Evolutionary conservation across 2,329 filamentous ascomycete genomes (phyloP).

Genomic region (Mycogone perniciosa): DNA sequence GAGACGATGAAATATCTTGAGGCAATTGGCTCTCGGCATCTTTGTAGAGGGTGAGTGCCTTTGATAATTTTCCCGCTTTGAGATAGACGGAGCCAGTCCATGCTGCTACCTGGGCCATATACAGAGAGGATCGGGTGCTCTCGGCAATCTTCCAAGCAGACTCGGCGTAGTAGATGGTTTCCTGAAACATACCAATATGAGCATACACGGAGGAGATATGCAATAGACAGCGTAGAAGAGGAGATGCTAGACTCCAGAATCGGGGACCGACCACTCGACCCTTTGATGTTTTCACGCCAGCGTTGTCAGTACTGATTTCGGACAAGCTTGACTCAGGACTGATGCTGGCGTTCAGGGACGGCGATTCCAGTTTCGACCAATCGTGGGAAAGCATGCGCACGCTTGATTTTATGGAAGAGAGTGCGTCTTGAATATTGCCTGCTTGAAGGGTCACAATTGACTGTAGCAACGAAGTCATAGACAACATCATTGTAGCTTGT

Average conservation of each 20-base stretch:
- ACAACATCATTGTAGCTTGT: constrained; percentile 26
- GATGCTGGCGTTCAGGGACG: constrained; percentile 14
- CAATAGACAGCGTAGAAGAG: constrained; percentile 63
- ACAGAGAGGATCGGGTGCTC: constrained; percentile 57
- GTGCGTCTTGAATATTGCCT: constrained; percentile 52
- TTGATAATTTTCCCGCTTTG: constrained; percentile 52
- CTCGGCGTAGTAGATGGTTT: constrained; percentile 82
- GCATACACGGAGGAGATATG: constrained; percentile 74
- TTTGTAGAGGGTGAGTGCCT: constrained; percentile 49
- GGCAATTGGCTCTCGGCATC: constrained; percentile 48
- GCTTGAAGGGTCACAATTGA: constrained; percentile 59
- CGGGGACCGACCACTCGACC: constrained; percentile 41
- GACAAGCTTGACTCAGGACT: constrained; percentile 25
- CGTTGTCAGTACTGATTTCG: constrained; percentile 23
- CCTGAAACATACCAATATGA: constrained; percentile 78
- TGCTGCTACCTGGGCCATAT: constrained; percentile 46
- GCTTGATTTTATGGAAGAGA: constrained; percentile 50
- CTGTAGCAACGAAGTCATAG: constrained; percentile 44
- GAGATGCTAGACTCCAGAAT: constrained; percentile 74
- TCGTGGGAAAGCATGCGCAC: constrained; percentile 51
- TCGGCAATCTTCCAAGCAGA: constrained; percentile 73
- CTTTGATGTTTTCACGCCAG: constrained; percentile 19
- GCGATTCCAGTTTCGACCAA: constrained; percentile 45
- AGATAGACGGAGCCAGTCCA: constrained; percentile 51
- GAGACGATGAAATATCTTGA: constrained; percentile 29